Percentiles rank a stretch among this genome's conserved stretches.
phyloP scores from a whole-genome alignment of 2,329 filamentous ascomycete species.

The Trichoderma sp. region DNA sequence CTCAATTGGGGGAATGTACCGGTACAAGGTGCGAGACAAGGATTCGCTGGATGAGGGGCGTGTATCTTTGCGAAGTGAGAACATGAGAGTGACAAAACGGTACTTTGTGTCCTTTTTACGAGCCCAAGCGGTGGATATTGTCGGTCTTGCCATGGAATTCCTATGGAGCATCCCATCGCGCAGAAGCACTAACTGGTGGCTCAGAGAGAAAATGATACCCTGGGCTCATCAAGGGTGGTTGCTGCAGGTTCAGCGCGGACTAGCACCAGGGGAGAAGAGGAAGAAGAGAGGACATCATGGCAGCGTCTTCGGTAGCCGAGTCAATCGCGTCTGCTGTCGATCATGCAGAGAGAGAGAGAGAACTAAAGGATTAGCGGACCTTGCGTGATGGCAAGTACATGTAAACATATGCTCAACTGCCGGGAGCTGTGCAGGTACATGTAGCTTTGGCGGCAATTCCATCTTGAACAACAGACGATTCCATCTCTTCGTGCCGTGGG shows the following conservation, averaged over 20 bases:
- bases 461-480: background rate
- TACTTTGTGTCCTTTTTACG: background rate
- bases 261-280: background rate
- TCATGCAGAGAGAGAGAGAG: background rate
- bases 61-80: background rate
- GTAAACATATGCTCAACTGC: background rate
- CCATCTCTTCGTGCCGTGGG: background rate
- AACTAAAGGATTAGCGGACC: background rate
- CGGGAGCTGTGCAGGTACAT: background rate
- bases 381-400: background rate
- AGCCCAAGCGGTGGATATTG: conserved; percentile 8
- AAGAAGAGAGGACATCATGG: background rate
- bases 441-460: background rate
- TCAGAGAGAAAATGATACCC: background rate
- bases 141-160: background rate
- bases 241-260: background rate
- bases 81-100: background rate
- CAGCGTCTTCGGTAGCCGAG: background rate
- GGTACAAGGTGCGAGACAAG: background rate
- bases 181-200: background rate
- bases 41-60: background rate
- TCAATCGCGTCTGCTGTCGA: background rate
- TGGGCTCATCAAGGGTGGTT: background rate
- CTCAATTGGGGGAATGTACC: conserved; percentile 1
- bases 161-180: background rate